Evolutionary conservation across 129 eudicot species (phyloP), one percentile per base, ranked within the genome.

Genomic region (Centaurea solstitialis): DNA sequence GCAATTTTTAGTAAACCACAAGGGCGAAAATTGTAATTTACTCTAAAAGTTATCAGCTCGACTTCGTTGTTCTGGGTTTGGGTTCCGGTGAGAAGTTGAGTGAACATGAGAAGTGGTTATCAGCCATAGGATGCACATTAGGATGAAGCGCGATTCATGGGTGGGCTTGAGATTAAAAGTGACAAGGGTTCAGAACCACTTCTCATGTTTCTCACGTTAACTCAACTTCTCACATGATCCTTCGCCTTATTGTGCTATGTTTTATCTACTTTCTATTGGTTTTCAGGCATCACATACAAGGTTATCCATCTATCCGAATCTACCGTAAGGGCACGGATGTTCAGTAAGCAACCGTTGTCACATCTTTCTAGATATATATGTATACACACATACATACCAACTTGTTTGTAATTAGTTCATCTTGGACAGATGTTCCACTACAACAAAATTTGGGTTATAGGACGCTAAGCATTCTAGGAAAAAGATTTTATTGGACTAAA

Each of bases 221-320:
- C 37, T 33, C 37, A 33, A 33, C 37, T 33, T 33, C 37, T 33
- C 37, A 33, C 37, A 33, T 5, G 37, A 33, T 33, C 37, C 37
- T 33, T 33, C 37, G 37, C 37, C 37, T 33, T 4, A 4, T 33
- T 33, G 37, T 33, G 37, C 37, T 33, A 33, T 33, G 37, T 33
- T 33, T 30, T 33, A 33, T 33, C 37, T 5, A 33, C 57, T 82
- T 83, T 73, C 70, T 20, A 22, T 13, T 21, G 68, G 45, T 66
- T 68, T 87, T 78, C 89, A 94, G 98, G 90, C 84, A 94, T 87
- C 97, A 94, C 86, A 85, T 94, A 82, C 98, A 94, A 86, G 98
- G 97, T 38, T 94, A 92, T 81, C 98, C 98, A 39, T 94, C 97
- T 26, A 92, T 94, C 72, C 93, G 98, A 73, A 92, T 94, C 74